A percentile compares a stretch with the other conserved stretches of the same genome.
Evolutionary conservation across 768 basidiomycete species (phyloP).

Genomic region (Boletus patriciae): DNA sequence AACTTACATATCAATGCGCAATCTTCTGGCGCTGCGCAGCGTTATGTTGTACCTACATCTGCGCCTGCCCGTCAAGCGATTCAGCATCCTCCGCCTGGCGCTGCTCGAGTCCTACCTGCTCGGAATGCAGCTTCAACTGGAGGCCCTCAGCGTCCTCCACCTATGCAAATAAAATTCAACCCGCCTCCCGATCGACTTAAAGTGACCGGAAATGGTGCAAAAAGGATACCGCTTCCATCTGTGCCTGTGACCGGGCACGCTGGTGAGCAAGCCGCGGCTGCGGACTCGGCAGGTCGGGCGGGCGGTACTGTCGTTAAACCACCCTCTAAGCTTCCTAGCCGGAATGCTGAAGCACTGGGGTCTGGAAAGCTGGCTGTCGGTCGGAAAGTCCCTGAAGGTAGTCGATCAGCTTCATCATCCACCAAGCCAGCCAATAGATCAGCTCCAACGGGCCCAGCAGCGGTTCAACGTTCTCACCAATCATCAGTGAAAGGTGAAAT

Average conservation of each 20-base stretch:
- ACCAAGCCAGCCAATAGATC: constrained; percentile 10
- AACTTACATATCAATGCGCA: constrained; percentile 16
- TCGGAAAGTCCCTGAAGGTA: constrained; percentile 11
- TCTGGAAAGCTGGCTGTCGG: constrained; percentile 1
- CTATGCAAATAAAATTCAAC: constrained; percentile 24
- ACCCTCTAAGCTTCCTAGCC: constrained; percentile 11
- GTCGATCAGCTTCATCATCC: constrained; percentile 4
- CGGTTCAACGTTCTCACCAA: constrained; percentile 12
- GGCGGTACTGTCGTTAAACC: constrained; percentile 1
- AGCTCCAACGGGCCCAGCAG: background rate
- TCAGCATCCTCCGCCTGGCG: constrained; percentile 6
- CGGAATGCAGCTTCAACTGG: constrained; percentile 6
- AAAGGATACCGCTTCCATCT: constrained; percentile 34
- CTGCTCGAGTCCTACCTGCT: constrained; percentile 2
- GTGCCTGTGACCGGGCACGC: background rate
- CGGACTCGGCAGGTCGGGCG: background rate
- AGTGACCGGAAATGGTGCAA: constrained; percentile 30
- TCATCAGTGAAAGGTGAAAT: constrained; percentile 7
- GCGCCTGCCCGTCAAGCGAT: constrained; percentile 8
- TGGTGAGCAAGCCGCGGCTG: constrained; percentile 2
- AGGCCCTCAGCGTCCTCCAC: constrained; percentile 28
- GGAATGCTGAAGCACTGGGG: background rate
- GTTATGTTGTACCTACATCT: constrained; percentile 15
- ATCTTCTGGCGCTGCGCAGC: constrained; percentile 21
- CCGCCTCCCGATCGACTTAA: constrained; percentile 25